Evolutionary conservation across 495 filamentous ascomycete genomes (phyloP), one percentile per base, ranked within the genome.

Genomic region (Penicillium paxilli): DNA sequence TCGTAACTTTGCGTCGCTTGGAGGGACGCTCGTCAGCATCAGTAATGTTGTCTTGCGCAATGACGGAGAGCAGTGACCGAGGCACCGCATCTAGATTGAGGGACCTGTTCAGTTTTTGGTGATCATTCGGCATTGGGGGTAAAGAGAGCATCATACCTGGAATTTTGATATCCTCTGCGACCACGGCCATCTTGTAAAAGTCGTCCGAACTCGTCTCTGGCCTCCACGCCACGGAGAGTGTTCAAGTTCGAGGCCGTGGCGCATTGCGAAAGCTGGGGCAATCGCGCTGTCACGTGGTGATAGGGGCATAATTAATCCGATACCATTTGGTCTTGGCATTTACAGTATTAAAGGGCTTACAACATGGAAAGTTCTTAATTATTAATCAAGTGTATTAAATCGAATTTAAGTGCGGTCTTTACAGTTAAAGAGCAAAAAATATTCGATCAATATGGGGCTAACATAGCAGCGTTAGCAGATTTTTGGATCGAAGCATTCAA

Each of bases 1-100:
- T 56, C 10, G 37, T 7, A 28, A 68, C 22, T 52, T 74, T 78
- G 54, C 69, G 72, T 38, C 75, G 72, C 59, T 78, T 78, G 21
- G 32, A 60, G 9, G 58, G 62, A 52, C 42, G 67, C 8, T 47
- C 55, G 44, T 68, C 49, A 24, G 21, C 28, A 22, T 63, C 54
- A 2, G 33, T 28, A 22, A 46, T 45, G 17, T 52, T 52, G 25
- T 1, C 52, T 46, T 59, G 59, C 47, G 54, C 47, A 44, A 72
- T 54, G 40, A 62, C 57, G 44, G 59, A 41, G 47, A 54, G 59
- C 28, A 76, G 45, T 44, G 58, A 56, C 54, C 52, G 26, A 20
- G 67, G 64, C 19, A 64, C 54, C n/a, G 51, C 23, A 21, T 55
- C 73, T 76, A 46, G 22, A 44, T 46, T 47, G 56, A 12, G 17